These are phyloP conservation scores for Anthostomella pinea DNA, from an alignment of 2,329 filamentous ascomycete species.

Conservation along the genomic window DNA sequence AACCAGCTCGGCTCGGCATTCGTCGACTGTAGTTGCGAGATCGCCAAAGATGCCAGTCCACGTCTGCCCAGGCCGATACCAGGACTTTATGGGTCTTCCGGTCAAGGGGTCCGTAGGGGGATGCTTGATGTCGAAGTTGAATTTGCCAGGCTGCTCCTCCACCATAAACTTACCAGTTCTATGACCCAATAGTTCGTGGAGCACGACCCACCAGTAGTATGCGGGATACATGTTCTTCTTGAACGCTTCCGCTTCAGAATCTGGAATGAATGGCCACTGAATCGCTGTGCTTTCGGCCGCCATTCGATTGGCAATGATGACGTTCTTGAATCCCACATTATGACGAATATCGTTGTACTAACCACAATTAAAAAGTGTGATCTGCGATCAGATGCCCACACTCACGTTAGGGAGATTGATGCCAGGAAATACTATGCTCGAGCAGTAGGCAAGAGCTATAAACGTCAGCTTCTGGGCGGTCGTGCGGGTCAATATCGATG, in stretches of 20 bases:
- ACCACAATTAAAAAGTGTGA: slow-evolving; percentile 4
- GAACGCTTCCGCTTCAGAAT: slow-evolving; percentile 58
- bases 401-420: slow-evolving; percentile 44
- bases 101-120: slow-evolving; percentile 56
- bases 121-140: slow-evolving; percentile 58
- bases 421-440: slow-evolving; percentile 40
- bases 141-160: slow-evolving; percentile 50
- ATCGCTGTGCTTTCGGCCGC: slow-evolving; percentile 45
- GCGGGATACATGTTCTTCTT: slow-evolving; percentile 61
- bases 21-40: slow-evolving; percentile 59
- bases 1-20: slow-evolving; percentile 45
- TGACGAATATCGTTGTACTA: slow-evolving; percentile 58
- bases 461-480: slow-evolving; percentile 5
- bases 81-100: slow-evolving; percentile 49
- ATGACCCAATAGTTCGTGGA: slow-evolving; percentile 66
- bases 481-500: slow-evolving; percentile 9
- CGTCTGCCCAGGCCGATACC: slow-evolving; percentile 62
- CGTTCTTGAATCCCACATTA: slow-evolving; percentile 62
- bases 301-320: slow-evolving; percentile 59
- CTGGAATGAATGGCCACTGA: slow-evolving; percentile 56
- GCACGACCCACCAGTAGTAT: slow-evolving; percentile 69
- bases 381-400: slow-evolving; percentile 3
- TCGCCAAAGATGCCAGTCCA: slow-evolving; percentile 61
- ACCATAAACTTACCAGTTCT: slow-evolving; percentile 61
- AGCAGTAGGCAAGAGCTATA: slow-evolving; percentile 42